phyloP scores from a whole-genome alignment of 805 yeast species.

The Diddensiella santjacobensis region DNA sequence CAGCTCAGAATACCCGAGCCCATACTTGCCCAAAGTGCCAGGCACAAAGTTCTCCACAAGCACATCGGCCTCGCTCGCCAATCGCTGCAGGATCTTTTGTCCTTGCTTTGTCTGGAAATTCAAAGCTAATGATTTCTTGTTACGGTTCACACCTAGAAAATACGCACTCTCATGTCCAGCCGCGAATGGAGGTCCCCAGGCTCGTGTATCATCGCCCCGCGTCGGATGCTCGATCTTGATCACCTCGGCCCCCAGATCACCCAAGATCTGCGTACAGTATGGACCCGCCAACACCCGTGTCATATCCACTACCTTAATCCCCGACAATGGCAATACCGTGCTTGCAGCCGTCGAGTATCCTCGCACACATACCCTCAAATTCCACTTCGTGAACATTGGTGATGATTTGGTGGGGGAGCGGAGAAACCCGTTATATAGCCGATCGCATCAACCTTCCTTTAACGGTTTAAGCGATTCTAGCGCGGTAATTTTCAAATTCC shows the following conservation, averaged over 20 bases:
- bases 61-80: constrained; percentile 35
- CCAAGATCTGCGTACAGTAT: constrained; percentile 38
- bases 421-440: constrained; percentile 1
- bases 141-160: constrained; percentile 37
- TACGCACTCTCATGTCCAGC: constrained; percentile 35
- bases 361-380: background rate
- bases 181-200: constrained; percentile 45
- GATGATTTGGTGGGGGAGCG: background rate
- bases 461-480: too few relatives aligned
- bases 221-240: constrained; percentile 40
- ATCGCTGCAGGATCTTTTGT: constrained; percentile 30
- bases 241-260: constrained; percentile 43
- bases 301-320: constrained; percentile 37
- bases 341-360: constrained; percentile 4
- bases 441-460: too few relatives aligned
- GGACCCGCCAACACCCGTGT: constrained; percentile 44
- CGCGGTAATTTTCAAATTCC: too few relatives aligned
- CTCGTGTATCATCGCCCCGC: constrained; percentile 42
- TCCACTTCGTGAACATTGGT: background rate
- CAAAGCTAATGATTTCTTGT: constrained; percentile 37
- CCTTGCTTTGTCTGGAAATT: constrained; percentile 36
- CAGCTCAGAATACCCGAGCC: constrained; percentile 33
- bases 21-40: constrained; percentile 36
- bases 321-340: constrained; percentile 32
- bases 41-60: constrained; percentile 41